Evolutionary conservation across 768 basidiomycete species (phyloP).

Genomic region (Crassisporium funariophilum): DNA sequence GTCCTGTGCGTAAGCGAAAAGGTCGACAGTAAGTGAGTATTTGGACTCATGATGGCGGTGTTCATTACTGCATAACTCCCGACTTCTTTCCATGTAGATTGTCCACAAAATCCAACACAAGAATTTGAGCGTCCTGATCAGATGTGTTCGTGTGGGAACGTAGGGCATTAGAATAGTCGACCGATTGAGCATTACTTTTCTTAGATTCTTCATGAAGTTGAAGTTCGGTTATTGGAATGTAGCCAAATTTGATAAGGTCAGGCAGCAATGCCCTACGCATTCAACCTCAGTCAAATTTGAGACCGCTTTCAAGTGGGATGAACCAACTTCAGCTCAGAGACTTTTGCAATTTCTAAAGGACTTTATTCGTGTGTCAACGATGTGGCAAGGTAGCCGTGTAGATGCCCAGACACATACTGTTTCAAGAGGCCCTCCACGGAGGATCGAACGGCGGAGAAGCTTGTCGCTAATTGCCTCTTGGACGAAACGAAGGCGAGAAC

Average conservation of each 20-base stretch:
- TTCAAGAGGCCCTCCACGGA: conserved; percentile 84
- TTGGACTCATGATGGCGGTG: conserved; percentile 27
- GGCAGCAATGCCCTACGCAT: conserved; percentile 73
- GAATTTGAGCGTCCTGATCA: conserved; percentile 37
- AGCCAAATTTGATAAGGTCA: conserved; percentile 79
- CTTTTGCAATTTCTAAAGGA: conserved; percentile 72
- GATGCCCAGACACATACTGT: conserved; percentile 45
- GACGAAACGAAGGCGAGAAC: conserved; percentile 87
- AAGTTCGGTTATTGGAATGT: conserved; percentile 66
- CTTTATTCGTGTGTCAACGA: conserved; percentile 38
- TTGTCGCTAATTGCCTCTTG: conserved; percentile 76
- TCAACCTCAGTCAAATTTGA: conserved; percentile 2
- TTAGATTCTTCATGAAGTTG: conserved; percentile 43
- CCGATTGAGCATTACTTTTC: conserved; percentile 9
- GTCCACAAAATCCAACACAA: conserved; percentile 48
- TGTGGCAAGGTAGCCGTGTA: background rate
- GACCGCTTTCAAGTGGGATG: background rate
- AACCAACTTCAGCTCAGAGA: conserved; percentile 82
- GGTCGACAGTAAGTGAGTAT: conserved; percentile 3
- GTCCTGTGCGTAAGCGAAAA: conserved; percentile 24
- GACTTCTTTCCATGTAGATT: conserved; percentile 36
- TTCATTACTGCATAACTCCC: conserved; percentile 1
- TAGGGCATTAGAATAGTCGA: conserved; percentile 45
- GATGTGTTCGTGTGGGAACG: conserved; percentile 32
- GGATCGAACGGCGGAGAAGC: conserved; percentile 70